Base-by-base conservation (phyloP, 306 rosid species). In the Abrus pulchellus region DNA sequence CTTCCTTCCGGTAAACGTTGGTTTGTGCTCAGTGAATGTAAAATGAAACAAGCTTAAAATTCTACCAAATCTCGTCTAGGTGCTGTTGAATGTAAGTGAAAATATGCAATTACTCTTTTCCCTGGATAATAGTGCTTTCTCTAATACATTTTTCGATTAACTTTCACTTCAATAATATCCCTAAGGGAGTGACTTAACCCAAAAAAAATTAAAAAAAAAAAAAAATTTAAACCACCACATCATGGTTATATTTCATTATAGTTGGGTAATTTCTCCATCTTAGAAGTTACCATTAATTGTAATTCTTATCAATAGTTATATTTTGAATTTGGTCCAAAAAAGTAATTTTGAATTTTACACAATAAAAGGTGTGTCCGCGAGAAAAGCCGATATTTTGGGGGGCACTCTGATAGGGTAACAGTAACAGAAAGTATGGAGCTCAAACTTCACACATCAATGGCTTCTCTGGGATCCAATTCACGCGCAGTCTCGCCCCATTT, bases 391-490 rank as follows among this genome's bases (percentile, higher is more conserved):
- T 80, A 74, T 47, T 56, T 56, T 38, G 53, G 13, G 55, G 10
- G n/a, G 40, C 10, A n/a, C n/a, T 14, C 29, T 3, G 7, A 10
- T 44, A 34, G 7, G 5, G 20, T 68, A 33, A 5, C 40, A n/a
- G 7, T 1, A 8, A 0, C 45, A 11, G 43, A 40, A 48, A 9
- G 59, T 62, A 82, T 38, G 83, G 66, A 80, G 10, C 77, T 81
- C 36, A 47, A 56, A 64, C 36, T 73, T 32, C 63, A 65, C 8
- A 1, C 38, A 45, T 33, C 88, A 50, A 90, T 89, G 89, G 91
- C 89, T 66, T 84, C 94, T 66, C 53, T 82, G 28, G 65, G 68
- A 3, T 83, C 76, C 49, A 74, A 82, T 76, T 93, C 81, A 3
- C 49, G 63, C 66, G 28, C 82, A 3, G 2, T 34, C 52, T 71